phyloP scores from a whole-genome alignment of 306 rosid species.

The Cercis canadensis region DNA sequence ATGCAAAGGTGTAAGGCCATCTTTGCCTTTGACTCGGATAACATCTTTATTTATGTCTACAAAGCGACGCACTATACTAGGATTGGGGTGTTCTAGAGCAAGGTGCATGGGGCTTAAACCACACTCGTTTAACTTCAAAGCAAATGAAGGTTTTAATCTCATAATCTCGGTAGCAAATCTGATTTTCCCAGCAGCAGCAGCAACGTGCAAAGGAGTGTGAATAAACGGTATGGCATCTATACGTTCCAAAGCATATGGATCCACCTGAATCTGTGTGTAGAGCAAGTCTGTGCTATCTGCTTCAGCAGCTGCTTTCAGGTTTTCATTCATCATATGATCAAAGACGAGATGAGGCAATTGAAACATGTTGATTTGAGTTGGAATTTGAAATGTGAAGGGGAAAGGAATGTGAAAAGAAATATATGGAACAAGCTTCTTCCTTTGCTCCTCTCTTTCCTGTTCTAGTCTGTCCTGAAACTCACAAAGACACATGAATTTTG shows the following conservation, averaged over 20 bases:
- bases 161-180: conserved; percentile 28
- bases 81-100: conserved; percentile 14
- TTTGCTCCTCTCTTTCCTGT: no score
- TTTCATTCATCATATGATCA: neutral
- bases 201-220: conserved; percentile 37
- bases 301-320: neutral
- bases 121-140: conserved; percentile 28
- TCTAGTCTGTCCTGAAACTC: no score
- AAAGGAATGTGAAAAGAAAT: no score
- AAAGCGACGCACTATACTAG: neutral
- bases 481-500: no score
- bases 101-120: conserved; percentile 28
- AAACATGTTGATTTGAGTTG: no score
- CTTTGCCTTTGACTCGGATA: conserved; percentile 35
- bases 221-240: conserved; percentile 20
- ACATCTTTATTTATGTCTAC: neutral
- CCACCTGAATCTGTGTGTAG: neutral
- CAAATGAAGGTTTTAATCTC: neutral
- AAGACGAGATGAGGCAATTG: no score
- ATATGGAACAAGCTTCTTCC: no score
- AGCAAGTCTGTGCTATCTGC: neutral
- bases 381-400: no score
- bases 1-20: conserved; percentile 34
- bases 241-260: neutral
- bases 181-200: conserved; percentile 21